Evolutionary conservation across 495 filamentous ascomycete species (phyloP), one percentile per base, ranked within the genome.

Genomic region (Hypomontagnella submonticulosa): DNA sequence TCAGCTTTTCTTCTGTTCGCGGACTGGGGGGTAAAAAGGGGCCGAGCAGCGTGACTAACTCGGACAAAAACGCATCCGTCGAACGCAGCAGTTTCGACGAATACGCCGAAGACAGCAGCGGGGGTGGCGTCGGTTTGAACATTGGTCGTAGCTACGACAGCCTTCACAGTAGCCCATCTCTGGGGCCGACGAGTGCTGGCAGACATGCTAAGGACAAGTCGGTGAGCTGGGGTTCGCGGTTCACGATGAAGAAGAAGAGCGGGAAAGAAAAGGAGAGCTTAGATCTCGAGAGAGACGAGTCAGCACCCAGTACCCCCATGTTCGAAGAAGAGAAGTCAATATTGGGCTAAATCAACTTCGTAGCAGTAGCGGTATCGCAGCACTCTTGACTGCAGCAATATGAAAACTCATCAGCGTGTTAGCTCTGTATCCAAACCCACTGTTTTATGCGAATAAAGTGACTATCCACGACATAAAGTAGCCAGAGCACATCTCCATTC

Each of bases 1-100:
- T 92, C 76, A 89, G 87, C 69, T 76, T 88, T 18, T 84, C 89
- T 4, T 90, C 88, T 64, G 71, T 73, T n/a, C 60, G 71, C 4
- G 78, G 79, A 10, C 64, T 83, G 11, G 88, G 90, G 64, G 84
- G 86, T 48, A 90, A 89, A 74, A 89, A 88, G 59, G 84, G 83
- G 2, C 77, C 81, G 5, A 76, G 80, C 66, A 83, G 72, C 43
- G 75, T 73, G 1, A 72, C 75, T 38, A 73, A 79, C 70, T 81
- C 79, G 53, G 79, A 81, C 32, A 75, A 74, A 57, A 76, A 78
- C n/a, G 63, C 61, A 6, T 79, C 78, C 19, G 64, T 66, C 36
- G 78, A 81, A 9, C 75, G 80, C 30, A 79, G 75, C 11, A 81
- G 80, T 56, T 78, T 78, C 51, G 81, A 75, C 76, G 85, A 85